Percentiles rank a stretch among this genome's conserved stretches.
Conservation (phyloP, 129 eudicot species). For the Pittosporum tobira region DNA sequence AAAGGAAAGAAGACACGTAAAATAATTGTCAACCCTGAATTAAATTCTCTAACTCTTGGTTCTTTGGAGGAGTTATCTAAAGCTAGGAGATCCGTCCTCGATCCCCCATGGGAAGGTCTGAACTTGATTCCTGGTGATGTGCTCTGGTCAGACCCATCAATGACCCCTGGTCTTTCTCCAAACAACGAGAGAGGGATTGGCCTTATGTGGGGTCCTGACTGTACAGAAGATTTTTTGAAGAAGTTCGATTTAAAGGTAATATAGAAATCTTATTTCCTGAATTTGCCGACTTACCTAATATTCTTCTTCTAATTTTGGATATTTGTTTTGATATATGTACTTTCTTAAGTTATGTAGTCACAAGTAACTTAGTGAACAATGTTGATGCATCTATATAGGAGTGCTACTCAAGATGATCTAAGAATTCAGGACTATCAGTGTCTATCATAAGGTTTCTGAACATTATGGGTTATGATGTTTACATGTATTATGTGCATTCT, state of each 20-base stretch:
- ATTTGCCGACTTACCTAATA: background rate
- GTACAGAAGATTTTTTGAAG: conserved; percentile 86
- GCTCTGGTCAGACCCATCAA: conserved; percentile 97
- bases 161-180: conserved; percentile 80
- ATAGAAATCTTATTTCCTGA: background rate
- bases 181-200: conserved; percentile 95
- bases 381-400: too few relatives aligned
- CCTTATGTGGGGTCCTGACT: conserved; percentile 96
- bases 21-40: conserved; percentile 44
- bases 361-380: background rate
- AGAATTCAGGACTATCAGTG: too few relatives aligned
- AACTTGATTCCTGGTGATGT: conserved; percentile 97
- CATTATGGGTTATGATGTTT: too few relatives aligned
- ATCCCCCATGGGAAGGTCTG: conserved; percentile 97
- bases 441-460: too few relatives aligned
- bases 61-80: conserved; percentile 76
- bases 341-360: background rate
- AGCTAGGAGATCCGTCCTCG: conserved; percentile 94
- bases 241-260: conserved; percentile 67
- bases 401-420: too few relatives aligned
- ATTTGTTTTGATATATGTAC: background rate
- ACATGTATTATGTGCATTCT: too few relatives aligned
- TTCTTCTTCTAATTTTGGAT: background rate
- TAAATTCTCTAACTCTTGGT: conserved; percentile 53
- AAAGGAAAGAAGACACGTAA: conserved; percentile 89